Evolutionary conservation across 306 rosid genomes (phyloP).

Genomic region (Rosa chinensis): DNA sequence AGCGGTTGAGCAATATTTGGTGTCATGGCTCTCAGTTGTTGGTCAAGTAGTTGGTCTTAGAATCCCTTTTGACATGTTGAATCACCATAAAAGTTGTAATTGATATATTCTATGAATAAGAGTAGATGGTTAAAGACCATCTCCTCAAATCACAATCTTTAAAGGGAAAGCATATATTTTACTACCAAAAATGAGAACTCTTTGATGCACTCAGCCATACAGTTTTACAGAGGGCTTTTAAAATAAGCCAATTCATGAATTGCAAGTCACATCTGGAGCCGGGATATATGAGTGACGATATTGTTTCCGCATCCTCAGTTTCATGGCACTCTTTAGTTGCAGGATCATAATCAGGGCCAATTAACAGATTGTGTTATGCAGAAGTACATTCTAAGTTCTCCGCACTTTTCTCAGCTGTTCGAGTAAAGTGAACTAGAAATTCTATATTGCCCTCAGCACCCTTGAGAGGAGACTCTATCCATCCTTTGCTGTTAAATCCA

Average conservation of each 20-base stretch:
- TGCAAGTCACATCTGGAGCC: neutral
- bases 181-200: neutral
- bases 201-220: neutral
- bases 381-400: neutral
- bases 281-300: neutral
- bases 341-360: neutral
- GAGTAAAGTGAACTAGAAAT: slow-evolving; percentile 72
- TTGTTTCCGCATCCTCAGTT: neutral
- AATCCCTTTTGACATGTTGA: slow-evolving; percentile 54
- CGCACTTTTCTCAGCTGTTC: slow-evolving; percentile 23
- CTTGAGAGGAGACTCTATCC: slow-evolving; percentile 89
- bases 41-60: slow-evolving; percentile 81
- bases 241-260: neutral
- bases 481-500: slow-evolving; percentile 77
- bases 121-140: neutral
- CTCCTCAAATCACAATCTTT: neutral
- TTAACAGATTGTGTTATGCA: neutral
- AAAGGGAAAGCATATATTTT: neutral
- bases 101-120: neutral
- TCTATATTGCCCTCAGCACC: slow-evolving; percentile 96
- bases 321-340: neutral
- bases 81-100: neutral
- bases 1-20: slow-evolving; percentile 46
- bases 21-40: slow-evolving; percentile 80
- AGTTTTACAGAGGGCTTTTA: neutral